These are phyloP conservation scores for Beauveria medogensis DNA, from an alignment of 2,329 filamentous ascomycete genomes.

Conservation along the genomic window DNA sequence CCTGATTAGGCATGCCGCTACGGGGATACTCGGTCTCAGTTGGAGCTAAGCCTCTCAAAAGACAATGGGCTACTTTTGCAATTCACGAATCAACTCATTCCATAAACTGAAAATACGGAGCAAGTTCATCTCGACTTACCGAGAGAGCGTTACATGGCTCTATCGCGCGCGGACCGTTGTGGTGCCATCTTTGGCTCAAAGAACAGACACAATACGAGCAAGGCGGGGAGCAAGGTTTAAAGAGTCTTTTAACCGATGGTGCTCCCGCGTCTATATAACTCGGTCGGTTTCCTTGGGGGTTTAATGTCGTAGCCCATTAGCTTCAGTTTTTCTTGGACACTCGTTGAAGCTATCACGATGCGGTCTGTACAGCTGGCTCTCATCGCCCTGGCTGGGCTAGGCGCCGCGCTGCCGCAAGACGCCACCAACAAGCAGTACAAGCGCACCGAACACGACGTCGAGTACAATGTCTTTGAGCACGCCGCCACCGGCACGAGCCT, in stretches of 20 bases:
- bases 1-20: constrained; percentile 6
- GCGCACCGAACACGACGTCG: constrained; percentile 15
- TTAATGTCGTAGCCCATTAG: background rate
- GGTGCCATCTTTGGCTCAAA: background rate
- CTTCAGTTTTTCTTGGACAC: background rate
- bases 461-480: constrained; percentile 40
- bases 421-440: constrained; percentile 13
- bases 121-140: background rate
- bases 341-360: background rate
- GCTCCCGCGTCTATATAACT: background rate
- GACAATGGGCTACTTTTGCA: background rate
- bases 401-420: background rate
- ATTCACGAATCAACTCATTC: background rate
- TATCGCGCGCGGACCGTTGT: background rate
- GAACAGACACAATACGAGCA: background rate
- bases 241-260: background rate
- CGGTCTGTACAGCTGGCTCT: background rate
- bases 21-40: background rate
- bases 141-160: background rate
- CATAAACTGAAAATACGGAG: background rate
- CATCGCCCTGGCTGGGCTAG: constrained; percentile 7
- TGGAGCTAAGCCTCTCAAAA: background rate
- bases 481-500: constrained; percentile 35
- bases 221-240: background rate
- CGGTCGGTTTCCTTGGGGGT: background rate